These are phyloP conservation scores for Metschnikowia kofuensis DNA, from an alignment of 805 yeast species.

Conservation along the genomic window DNA sequence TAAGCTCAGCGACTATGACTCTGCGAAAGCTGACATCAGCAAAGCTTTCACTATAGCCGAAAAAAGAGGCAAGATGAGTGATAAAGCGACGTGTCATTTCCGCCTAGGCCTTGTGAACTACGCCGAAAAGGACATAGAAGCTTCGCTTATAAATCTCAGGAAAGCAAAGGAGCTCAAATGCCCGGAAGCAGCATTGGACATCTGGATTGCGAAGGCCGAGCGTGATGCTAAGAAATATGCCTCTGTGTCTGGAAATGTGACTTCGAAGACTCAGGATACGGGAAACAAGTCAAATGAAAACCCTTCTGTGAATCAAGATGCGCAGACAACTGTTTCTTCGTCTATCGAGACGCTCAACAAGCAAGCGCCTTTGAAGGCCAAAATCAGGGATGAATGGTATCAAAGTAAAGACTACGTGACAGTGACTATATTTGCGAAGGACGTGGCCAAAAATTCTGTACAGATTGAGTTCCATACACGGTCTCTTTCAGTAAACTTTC, in stretches of 20 bases:
- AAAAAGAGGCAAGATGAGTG: conserved; percentile 42
- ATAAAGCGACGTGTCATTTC: conserved; percentile 48
- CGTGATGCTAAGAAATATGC: conserved; percentile 27
- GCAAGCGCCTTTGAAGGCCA: conserved; percentile 37
- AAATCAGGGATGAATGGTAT: conserved; percentile 48
- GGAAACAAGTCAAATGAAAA: too few relatives aligned
- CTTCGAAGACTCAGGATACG: too few relatives aligned
- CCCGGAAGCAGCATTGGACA: conserved; percentile 44
- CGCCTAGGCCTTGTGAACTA: conserved; percentile 47
- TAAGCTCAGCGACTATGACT: conserved; percentile 45
- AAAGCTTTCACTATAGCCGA: conserved; percentile 47
- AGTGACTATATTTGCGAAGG: conserved; percentile 68
- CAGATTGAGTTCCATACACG: conserved; percentile 37
- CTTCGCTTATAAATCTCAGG: conserved; percentile 41
- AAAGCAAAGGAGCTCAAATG: conserved; percentile 43
- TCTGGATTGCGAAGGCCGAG: conserved; percentile 45
- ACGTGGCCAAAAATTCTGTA: conserved; percentile 50
- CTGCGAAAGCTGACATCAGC: conserved; percentile 45
- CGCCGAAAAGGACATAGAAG: conserved; percentile 38
- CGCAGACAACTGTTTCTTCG: conserved; percentile 17
- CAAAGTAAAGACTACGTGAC: conserved; percentile 59
- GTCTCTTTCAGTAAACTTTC: conserved; percentile 45
- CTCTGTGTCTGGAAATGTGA: too few relatives aligned
- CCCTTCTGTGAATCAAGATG: too few relatives aligned
- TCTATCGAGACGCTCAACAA: conserved; percentile 33